Base-by-base conservation (phyloP, 768 basidiomycete genomes). In the Cantharellus anzutake region DNA sequence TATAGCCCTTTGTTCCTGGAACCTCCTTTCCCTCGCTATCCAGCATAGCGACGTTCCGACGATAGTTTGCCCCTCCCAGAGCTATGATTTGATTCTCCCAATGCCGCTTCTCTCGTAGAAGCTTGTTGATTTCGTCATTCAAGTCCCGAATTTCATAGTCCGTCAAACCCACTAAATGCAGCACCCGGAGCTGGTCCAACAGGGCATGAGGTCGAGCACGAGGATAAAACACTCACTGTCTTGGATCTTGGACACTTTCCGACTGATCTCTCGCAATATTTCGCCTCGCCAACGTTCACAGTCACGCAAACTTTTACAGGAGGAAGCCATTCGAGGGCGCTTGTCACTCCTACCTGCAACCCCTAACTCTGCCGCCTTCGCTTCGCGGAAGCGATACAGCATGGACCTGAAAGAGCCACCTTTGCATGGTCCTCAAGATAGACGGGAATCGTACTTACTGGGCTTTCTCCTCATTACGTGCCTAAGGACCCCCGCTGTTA, bases 71-170 rank as follows among this genome's bases (percentile, higher is more conserved):
- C 63, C 94, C 94, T 52, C 93, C 93, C 1, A 97, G 74, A 3
- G 83, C 83, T n/a, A 97, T 84, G 57, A 98, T 96, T 69, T 96
- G 93, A 65, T 92, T 93, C 73, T 98, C 94, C 89, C 91, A 98
- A 70, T 97, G 93, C 50, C 85, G 72, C 70, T 98, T 97, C 72
- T 99, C 94, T 41, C 94, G 79, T 77, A 99, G 73, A 11, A 96
- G 73, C 67, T 84, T 88, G 75, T 98, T 99, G 64, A 99, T 99
- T 67, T 97, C 92, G 69, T 98, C 93, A 68, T 99, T 99, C 50
- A 97, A 67, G 69, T 97, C 94, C 38, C 94, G 82, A 53, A 93
- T 82, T 73, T 97, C 92, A 68, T 97, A 97, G 73, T 97, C 91
- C 35, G 86, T 86, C 69, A 97, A 70, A 58, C 90, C 89, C 65